Percentiles rank a stretch among this genome's conserved stretches.
Conservation (phyloP, 2,329 filamentous ascomycete genomes). For the Pyricularia grisea region DNA sequence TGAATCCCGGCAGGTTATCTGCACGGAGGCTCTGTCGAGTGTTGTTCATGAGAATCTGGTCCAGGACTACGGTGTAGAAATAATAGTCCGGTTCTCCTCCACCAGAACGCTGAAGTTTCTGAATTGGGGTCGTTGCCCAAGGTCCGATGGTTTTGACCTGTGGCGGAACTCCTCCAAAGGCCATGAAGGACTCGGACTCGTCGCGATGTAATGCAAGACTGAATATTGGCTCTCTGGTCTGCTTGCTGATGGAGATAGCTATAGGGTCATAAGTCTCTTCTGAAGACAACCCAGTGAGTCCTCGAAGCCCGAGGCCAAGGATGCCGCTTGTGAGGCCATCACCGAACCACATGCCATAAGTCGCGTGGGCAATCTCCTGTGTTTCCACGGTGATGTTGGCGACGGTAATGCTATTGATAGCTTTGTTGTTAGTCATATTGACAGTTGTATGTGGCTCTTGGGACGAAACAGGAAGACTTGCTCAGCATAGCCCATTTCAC, state of each 20-base stretch:
- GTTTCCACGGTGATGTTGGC: constrained; percentile 17
- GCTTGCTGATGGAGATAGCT: constrained; percentile 16
- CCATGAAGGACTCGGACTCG: constrained; percentile 18
- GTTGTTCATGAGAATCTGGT: constrained; percentile 14
- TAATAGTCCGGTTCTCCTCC: constrained; percentile 16
- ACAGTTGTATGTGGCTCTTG: neutral
- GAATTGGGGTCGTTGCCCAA: constrained; percentile 17
- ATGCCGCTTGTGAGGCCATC: constrained; percentile 22
- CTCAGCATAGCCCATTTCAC: constrained; percentile 20
- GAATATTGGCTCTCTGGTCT: constrained; percentile 14
- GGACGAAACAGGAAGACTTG: constrained; percentile 6
- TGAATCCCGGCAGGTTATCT: constrained; percentile 11
- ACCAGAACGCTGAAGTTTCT: constrained; percentile 13
- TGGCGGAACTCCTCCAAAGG: constrained; percentile 22
- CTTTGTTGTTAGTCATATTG: neutral
- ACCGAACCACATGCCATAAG: constrained; percentile 18
- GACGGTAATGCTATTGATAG: constrained; percentile 15
- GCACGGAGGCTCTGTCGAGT: constrained; percentile 2
- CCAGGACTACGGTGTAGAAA: constrained; percentile 18
- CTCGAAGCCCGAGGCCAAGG: constrained; percentile 20
- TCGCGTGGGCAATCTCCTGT: constrained; percentile 21
- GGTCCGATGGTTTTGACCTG: constrained; percentile 15
- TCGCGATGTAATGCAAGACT: constrained; percentile 23
- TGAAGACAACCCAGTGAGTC: constrained; percentile 17
- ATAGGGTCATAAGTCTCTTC: constrained; percentile 19